phyloP scores from a whole-genome alignment of 106 monocot species.

The Dendrobium chrysotoxum region DNA sequence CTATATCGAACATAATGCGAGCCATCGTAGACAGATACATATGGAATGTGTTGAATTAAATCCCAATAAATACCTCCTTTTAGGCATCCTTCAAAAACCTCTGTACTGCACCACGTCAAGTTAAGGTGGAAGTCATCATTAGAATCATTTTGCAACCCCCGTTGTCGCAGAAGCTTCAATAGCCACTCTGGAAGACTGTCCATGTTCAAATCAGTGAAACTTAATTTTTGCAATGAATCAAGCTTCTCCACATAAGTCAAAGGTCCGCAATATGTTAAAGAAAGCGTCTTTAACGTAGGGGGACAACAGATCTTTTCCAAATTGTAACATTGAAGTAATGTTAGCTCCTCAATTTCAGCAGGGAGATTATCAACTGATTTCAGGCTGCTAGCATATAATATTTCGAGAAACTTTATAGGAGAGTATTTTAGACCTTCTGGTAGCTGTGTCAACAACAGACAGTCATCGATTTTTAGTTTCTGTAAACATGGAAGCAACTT shows the following conservation, averaged over 20 bases:
- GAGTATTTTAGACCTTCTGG: conserved; percentile 12
- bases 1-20: conserved; percentile 18
- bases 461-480: not conserved
- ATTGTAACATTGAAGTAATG: not conserved
- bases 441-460: conserved; percentile 14
- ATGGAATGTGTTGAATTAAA: conserved; percentile 15
- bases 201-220: not conserved
- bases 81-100: not conserved
- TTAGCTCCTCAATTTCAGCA: not conserved
- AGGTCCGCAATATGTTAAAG: too few relatives aligned
- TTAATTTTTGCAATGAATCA: not conserved
- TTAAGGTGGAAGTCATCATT: not conserved
- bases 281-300: not conserved
- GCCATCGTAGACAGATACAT: conserved; percentile 7
- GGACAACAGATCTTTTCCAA: not conserved
- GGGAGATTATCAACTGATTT: not conserved
- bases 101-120: not conserved
- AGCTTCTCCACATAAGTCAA: conserved; percentile 4
- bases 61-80: conserved; percentile 24
- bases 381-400: not conserved
- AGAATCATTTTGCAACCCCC: not conserved
- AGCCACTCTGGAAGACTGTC: conserved; percentile 14
- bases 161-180: not conserved
- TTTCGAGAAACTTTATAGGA: not conserved
- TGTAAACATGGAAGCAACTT: not conserved